phyloP scores from a whole-genome alignment of 495 filamentous ascomycete genomes.

The Letharia lupina region DNA sequence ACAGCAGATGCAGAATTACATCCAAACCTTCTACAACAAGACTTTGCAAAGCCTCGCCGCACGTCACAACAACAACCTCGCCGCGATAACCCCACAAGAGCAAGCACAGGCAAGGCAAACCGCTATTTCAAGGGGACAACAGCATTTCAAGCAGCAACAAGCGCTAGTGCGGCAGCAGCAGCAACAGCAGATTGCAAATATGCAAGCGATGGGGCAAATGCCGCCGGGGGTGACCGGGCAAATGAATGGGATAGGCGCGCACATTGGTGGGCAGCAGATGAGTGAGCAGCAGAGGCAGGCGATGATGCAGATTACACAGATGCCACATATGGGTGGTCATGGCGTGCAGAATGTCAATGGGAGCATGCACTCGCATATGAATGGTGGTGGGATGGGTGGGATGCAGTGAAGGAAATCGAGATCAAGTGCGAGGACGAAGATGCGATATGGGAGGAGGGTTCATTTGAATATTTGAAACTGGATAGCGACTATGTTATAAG shows the following conservation, averaged over 20 bases:
- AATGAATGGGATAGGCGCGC: constrained; percentile 12
- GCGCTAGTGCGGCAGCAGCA: constrained; percentile 24
- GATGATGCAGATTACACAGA: constrained; percentile 14
- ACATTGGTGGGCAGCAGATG: constrained; percentile 25
- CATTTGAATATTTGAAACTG: neutral
- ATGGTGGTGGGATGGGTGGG: constrained; percentile 13
- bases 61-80: neutral
- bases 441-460: neutral
- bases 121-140: neutral
- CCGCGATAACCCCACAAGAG: neutral
- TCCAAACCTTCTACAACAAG: constrained; percentile 30
- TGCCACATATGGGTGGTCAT: constrained; percentile 9
- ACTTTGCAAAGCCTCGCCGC: neutral
- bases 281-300: constrained; percentile 10
- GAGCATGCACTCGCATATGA: constrained; percentile 10
- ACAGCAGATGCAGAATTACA: neutral
- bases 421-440: neutral
- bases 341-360: constrained; percentile 14
- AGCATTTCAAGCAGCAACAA: constrained; percentile 10
- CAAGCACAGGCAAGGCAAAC: neutral
- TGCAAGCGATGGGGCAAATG: constrained; percentile 20
- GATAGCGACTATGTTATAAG: neutral
- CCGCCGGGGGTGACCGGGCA: neutral
- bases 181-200: constrained; percentile 29
- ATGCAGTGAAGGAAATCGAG: constrained; percentile 6